Conservation (phyloP, 345 rosid genomes). For the Erodium maritimum region DNA sequence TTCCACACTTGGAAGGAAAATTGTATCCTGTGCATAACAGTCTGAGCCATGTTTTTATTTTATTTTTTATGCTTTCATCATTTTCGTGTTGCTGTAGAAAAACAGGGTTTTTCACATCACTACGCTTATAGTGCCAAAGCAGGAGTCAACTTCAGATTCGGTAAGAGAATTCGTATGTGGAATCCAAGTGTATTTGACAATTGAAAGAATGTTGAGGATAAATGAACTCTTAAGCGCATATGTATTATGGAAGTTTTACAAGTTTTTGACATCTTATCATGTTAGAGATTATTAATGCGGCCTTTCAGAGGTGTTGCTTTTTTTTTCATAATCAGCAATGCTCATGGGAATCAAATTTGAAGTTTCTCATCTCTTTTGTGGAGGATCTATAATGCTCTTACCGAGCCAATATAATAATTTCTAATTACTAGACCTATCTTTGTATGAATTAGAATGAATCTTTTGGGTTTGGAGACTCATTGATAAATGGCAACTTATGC, state of each 20-base stretch:
- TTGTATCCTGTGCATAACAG: neutral
- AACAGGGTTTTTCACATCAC: conserved; percentile 91
- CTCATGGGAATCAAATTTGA: neutral
- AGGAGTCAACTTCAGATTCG: conserved; percentile 93
- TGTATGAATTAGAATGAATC: no score
- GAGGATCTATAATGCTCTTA: neutral
- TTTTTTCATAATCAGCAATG: neutral
- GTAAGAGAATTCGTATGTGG: conserved; percentile 20
- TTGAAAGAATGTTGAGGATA: neutral
- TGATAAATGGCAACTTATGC: neutral
- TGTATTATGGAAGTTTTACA: neutral
- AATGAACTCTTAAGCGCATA: neutral
- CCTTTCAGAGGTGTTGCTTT: neutral
- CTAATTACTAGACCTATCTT: neutral
- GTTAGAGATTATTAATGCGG: neutral
- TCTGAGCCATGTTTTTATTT: no score
- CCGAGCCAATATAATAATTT: neutral
- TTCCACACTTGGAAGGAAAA: neutral
- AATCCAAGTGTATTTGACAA: neutral
- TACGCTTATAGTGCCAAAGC: conserved; percentile 90
- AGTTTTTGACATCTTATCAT: neutral
- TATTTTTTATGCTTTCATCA: conserved; percentile 9
- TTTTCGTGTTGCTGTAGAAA: conserved; percentile 37
- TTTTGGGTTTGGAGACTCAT: neutral
- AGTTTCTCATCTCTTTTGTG: neutral